A percentile compares a stretch with the other conserved stretches of the same genome.
Evolutionary conservation across 495 filamentous ascomycete genomes (phyloP).

Genomic region (Daldinia vernicosa): DNA sequence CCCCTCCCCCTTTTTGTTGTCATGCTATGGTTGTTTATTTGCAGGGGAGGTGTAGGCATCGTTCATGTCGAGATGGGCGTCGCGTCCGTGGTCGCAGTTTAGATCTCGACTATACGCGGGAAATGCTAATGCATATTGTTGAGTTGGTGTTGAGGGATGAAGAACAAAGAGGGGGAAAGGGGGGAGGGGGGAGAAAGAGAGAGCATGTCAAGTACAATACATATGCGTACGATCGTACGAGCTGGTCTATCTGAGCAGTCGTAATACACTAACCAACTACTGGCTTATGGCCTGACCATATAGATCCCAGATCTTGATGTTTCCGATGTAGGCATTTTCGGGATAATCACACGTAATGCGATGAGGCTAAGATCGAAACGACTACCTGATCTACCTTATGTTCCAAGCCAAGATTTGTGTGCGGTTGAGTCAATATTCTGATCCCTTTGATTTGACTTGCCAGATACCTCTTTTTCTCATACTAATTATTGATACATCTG

Average conservation of each 20-base stretch:
- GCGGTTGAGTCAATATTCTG: neutral
- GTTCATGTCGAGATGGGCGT: neutral
- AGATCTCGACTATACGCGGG: constrained; percentile 17
- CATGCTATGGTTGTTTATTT: neutral
- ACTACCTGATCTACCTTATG: neutral
- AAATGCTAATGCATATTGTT: constrained; percentile 19
- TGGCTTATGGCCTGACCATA: neutral
- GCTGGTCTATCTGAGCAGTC: constrained; percentile 29
- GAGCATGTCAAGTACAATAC: constrained; percentile 18
- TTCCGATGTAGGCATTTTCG: neutral
- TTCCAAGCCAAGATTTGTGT: neutral
- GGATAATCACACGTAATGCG: neutral
- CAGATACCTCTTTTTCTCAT: neutral
- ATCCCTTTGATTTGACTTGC: neutral
- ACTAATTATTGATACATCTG: neutral
- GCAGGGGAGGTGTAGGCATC: neutral
- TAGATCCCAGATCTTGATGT: neutral
- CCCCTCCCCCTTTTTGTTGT: constrained; percentile 6
- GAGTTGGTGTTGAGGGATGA: constrained; percentile 14
- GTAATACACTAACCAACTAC: constrained; percentile 30
- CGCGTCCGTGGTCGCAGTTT: neutral
- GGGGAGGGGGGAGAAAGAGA: neutral
- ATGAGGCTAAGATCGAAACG: neutral
- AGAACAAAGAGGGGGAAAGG: constrained; percentile 1
- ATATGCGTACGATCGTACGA: constrained; percentile 23